Evolutionary conservation across 768 basidiomycete genomes (phyloP), one percentile per base, ranked within the genome.

Genomic region (Amanita fuliginea): DNA sequence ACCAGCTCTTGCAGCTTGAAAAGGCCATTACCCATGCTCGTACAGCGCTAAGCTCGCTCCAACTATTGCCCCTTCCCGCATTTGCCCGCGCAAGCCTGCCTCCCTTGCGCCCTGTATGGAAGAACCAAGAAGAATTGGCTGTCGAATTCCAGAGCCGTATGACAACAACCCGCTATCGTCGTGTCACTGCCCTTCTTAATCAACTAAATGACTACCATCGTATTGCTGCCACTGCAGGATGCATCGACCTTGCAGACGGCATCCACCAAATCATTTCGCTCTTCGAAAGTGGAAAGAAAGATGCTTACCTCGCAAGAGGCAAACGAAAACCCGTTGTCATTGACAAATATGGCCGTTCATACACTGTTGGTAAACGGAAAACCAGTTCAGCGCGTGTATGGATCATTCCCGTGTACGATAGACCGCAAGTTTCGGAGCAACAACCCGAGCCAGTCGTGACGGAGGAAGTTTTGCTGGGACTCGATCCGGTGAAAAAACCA

Each of bases 371-470:
- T 34, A 77, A 80, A 65, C 76, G 94, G 55, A 98, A 98, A 67
- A 90, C 90, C 52, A 89, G 87, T 57, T 71, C 83, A 1, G 92
- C 94, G 32, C 77, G 90, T 34, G 92, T 94, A 7, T 98, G 94
- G 94, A 85, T 95, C 71, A 86, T 96, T 53, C 78, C 83, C 30
- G 76, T 77, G 21, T 67, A 73, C 49, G 46, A 53, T 16, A 35
- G 16, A 35, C 3, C 55, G 6, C 44, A 55, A 37, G n/a, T 21
- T 7, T 8, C 6, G 21, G 10, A 55, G 13, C 37, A 57, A 35
- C 35, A 28, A 13, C 28, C 51, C 22, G 41, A 47, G 33, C n/a
- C 35, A 30, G 49, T 57, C 34, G 47, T 66, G 35, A 52, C 58
- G 49, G 51, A 64, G 10, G 62, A 67, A 19, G 62, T 60, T 26